phyloP scores from a whole-genome alignment of 1,284 basidiomycete genomes.

The Sporisorium iseilematis-ciliati region DNA sequence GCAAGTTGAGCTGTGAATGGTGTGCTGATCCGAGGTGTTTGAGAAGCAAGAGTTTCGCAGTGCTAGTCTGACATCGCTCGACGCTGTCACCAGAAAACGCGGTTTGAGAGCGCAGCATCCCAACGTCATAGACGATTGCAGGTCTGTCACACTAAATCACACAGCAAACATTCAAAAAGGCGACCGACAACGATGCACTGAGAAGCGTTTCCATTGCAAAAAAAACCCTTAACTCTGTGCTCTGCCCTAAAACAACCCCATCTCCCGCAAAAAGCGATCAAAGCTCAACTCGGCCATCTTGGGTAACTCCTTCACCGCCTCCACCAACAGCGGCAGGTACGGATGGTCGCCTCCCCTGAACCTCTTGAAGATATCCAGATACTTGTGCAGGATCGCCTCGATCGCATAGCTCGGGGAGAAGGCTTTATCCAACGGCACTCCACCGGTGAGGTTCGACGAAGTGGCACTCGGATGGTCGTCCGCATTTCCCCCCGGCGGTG shows the following conservation, averaged over 20 bases:
- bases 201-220: too few relatives aligned
- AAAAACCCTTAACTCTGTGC: too few relatives aligned
- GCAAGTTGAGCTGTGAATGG: too few relatives aligned
- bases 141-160: too few relatives aligned
- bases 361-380: conserved; percentile 53
- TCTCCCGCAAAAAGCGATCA: conserved; percentile 38
- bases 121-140: too few relatives aligned
- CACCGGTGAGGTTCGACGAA: conserved; percentile 5
- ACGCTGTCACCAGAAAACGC: too few relatives aligned
- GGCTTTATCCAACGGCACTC: conserved; percentile 33
- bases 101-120: too few relatives aligned
- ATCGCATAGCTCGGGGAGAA: conserved; percentile 47
- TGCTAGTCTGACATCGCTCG: too few relatives aligned
- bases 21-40: too few relatives aligned
- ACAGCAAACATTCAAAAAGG: too few relatives aligned
- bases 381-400: conserved; percentile 58
- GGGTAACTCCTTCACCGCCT: conserved; percentile 55
- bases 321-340: conserved; percentile 46
- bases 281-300: conserved; percentile 51
- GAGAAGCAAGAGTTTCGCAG: too few relatives aligned
- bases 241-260: conserved; percentile 28
- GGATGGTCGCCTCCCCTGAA: conserved; percentile 59
- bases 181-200: too few relatives aligned
- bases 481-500: conserved; percentile 4
- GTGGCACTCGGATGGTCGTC: conserved; percentile 25